Evolutionary conservation across 257 asterid genomes (phyloP).

Genomic region (Solanum acaule): DNA sequence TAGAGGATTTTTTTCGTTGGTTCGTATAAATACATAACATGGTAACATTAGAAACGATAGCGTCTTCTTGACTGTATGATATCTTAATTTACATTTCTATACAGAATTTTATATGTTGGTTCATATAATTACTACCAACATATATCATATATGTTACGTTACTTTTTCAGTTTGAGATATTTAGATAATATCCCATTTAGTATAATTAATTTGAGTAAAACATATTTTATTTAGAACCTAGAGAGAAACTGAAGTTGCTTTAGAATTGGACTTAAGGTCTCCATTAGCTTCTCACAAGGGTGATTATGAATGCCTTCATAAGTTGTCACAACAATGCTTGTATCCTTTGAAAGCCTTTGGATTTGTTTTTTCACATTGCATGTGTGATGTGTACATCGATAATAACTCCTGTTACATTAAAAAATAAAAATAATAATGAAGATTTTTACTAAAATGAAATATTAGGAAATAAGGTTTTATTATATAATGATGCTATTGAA

Average conservation of each 20-base stretch:
- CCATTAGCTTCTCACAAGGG: conserved; percentile 92
- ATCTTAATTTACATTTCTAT: neutral
- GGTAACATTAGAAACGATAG: neutral
- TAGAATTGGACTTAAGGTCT: conserved; percentile 78
- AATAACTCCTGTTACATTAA: conserved; percentile 61
- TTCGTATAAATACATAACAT: neutral
- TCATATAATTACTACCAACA: neutral
- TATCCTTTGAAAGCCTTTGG: conserved; percentile 81
- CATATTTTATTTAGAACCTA: conserved; percentile 31
- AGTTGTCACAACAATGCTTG: conserved; percentile 69
- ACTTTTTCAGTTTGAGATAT: neutral
- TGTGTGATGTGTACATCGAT: conserved; percentile 92
- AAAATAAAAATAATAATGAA: neutral
- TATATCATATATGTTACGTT: neutral
- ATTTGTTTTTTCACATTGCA: conserved; percentile 97
- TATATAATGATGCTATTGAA: neutral
- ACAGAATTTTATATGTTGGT: neutral
- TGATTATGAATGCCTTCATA: conserved; percentile 93
- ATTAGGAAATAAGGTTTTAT: neutral
- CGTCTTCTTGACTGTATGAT: neutral
- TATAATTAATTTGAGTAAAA: neutral
- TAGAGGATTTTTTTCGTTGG: neutral
- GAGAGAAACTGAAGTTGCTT: conserved; percentile 93
- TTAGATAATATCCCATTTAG: neutral
- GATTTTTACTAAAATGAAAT: neutral